Conservation (phyloP, 2,329 filamentous ascomycete species). For the Nemania sp. region DNA sequence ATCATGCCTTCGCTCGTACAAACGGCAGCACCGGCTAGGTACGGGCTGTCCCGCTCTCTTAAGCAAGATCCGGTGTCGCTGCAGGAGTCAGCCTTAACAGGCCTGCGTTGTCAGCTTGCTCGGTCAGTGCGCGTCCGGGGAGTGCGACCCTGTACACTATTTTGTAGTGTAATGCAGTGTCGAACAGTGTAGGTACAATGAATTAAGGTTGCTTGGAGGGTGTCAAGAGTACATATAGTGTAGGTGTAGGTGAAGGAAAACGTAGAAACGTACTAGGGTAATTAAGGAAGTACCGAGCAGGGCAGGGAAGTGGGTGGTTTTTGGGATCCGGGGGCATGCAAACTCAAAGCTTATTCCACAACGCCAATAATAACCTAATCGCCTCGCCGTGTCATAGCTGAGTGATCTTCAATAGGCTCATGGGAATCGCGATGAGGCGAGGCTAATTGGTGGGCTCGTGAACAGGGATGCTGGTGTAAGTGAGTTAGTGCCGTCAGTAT, state of each 20-base stretch:
- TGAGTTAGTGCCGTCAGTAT: too few relatives aligned
- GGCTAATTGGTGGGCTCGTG: slow-evolving; percentile 20
- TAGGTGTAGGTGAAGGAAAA: too few relatives aligned
- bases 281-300: slow-evolving; percentile 15
- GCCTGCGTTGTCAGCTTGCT: slow-evolving; percentile 15
- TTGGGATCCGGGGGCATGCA: slow-evolving; percentile 14
- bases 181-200: neutral
- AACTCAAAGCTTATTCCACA: slow-evolving; percentile 24
- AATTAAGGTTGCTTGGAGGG: too few relatives aligned
- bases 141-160: slow-evolving; percentile 17
- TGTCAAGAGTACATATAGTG: too few relatives aligned
- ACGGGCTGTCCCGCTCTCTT: slow-evolving; percentile 20
- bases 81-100: slow-evolving; percentile 26
- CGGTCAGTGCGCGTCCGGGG: slow-evolving; percentile 9
- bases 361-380: slow-evolving; percentile 23
- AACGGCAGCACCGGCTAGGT: neutral
- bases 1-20: slow-evolving; percentile 7
- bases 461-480: slow-evolving; percentile 23
- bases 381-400: slow-evolving; percentile 25
- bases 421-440: slow-evolving; percentile 17
- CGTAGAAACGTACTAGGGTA: too few relatives aligned
- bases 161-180: too few relatives aligned
- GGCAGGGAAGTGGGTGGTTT: slow-evolving; percentile 2
- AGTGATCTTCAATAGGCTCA: slow-evolving; percentile 22
- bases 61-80: slow-evolving; percentile 17